Conservation (phyloP, 2,329 filamentous ascomycete genomes). For the Hypoxylon sp. region DNA sequence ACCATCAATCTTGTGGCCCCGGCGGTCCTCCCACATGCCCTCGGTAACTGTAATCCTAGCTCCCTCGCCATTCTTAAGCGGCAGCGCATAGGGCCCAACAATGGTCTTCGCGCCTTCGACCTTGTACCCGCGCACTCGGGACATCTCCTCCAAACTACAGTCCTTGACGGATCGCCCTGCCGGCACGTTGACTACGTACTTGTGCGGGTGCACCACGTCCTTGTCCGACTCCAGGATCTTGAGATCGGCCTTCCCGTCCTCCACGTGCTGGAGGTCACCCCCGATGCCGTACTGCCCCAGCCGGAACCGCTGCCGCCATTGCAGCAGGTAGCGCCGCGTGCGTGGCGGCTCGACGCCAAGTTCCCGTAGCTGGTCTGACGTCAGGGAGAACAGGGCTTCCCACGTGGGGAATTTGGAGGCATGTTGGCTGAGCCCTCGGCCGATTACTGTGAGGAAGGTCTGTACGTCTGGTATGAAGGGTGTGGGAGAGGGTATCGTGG, state of each 20-base stretch:
- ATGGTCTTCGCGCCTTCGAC: conserved; percentile 79
- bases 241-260: conserved; percentile 63
- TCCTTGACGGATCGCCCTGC: conserved; percentile 59
- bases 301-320: conserved; percentile 89
- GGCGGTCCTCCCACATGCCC: conserved; percentile 92
- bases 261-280: conserved; percentile 83
- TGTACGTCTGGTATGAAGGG: conserved; percentile 87
- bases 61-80: conserved; percentile 74
- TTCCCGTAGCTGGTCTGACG: conserved; percentile 82
- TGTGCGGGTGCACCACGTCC: conserved; percentile 60
- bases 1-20: conserved; percentile 93
- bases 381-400: conserved; percentile 89
- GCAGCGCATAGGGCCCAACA: conserved; percentile 80
- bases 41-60: conserved; percentile 81
- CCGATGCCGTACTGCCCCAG: conserved; percentile 84
- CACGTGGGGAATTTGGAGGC: conserved; percentile 89
- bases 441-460: conserved; percentile 92
- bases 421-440: conserved; percentile 86
- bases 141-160: conserved; percentile 58
- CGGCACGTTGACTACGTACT: conserved; percentile 71
- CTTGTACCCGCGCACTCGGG: conserved; percentile 74
- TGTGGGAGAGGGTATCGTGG: conserved; percentile 75
- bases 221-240: conserved; percentile 23
- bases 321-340: conserved; percentile 84
- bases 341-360: conserved; percentile 90